phyloP scores from a whole-genome alignment of 768 basidiomycete species.

The Panaeolus cyanescens region DNA sequence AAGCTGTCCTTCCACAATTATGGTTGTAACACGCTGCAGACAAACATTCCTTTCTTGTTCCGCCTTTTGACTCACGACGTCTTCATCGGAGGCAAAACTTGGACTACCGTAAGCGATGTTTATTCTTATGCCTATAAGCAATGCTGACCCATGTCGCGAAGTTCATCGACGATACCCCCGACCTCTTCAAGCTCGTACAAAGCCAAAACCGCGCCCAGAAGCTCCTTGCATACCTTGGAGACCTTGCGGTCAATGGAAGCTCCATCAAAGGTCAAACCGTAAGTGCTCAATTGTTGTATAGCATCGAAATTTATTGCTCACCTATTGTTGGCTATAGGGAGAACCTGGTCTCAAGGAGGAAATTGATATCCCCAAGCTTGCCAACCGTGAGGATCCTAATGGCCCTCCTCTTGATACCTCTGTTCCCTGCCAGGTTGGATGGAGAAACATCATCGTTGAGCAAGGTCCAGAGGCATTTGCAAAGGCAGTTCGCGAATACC shows the following conservation, averaged over 20 bases:
- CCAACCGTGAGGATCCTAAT: conserved; percentile 76
- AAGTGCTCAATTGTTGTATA: conserved; percentile 12
- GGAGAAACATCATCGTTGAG: conserved; percentile 99
- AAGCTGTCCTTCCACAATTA: background rate
- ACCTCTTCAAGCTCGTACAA: conserved; percentile 97
- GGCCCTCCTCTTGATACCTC: conserved; percentile 77
- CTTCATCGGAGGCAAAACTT: conserved; percentile 95
- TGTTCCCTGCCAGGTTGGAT: conserved; percentile 84
- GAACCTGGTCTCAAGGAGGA: conserved; percentile 95
- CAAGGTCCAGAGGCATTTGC: conserved; percentile 98
- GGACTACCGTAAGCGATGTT: conserved; percentile 69
- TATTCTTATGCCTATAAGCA: background rate
- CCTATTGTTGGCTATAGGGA: conserved; percentile 49
- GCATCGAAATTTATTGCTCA: background rate
- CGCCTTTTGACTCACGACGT: conserved; percentile 95
- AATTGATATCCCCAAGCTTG: conserved; percentile 78
- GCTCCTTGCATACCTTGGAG: conserved; percentile 93
- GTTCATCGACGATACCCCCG: conserved; percentile 99
- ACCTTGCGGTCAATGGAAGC: conserved; percentile 96
- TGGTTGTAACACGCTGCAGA: conserved; percentile 46
- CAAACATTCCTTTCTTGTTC: conserved; percentile 99
- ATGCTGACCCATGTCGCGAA: conserved; percentile 26
- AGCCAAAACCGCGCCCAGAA: conserved; percentile 99
- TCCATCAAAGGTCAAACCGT: conserved; percentile 93
- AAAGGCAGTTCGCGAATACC: conserved; percentile 95